Evolutionary conservation across 352 stramenopile genomes (phyloP).

Genomic region (Pythium vanterpoolii): DNA sequence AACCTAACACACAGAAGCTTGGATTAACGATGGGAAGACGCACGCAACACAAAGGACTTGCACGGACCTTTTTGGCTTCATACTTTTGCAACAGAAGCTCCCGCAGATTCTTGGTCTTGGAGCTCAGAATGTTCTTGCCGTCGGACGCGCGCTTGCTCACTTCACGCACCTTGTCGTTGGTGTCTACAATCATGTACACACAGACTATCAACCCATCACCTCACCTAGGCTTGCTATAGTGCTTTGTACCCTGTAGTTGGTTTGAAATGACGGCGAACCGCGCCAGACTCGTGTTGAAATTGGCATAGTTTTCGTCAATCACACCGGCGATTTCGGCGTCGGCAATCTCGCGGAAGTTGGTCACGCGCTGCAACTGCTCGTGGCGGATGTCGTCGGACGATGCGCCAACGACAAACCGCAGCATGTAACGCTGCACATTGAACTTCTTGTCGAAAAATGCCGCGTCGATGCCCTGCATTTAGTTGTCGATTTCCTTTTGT

Average conservation of each 20-base stretch:
- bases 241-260: slow-evolving; percentile 59
- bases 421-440: slow-evolving; percentile 71
- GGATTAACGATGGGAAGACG: not conserved
- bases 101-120: slow-evolving; percentile 81
- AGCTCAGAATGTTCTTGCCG: slow-evolving; percentile 76
- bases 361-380: slow-evolving; percentile 66
- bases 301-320: slow-evolving; percentile 80
- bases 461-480: slow-evolving; percentile 73
- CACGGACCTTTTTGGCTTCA: slow-evolving; percentile 64
- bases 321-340: slow-evolving; percentile 80
- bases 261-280: slow-evolving; percentile 76
- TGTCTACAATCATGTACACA: slow-evolving; percentile 36
- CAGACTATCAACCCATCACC: not conserved
- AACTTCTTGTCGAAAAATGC: slow-evolving; percentile 87
- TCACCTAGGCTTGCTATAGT: not conserved
- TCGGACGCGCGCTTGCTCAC: slow-evolving; percentile 65
- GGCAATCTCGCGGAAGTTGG: slow-evolving; percentile 54
- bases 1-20: slow-evolving; percentile 27
- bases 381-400: slow-evolving; percentile 62
- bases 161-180: slow-evolving; percentile 62
- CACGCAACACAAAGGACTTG: not conserved
- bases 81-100: slow-evolving; percentile 81
- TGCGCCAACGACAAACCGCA: slow-evolving; percentile 67
- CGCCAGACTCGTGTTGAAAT: slow-evolving; percentile 83
- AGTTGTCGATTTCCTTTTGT: not conserved